Evolutionary conservation across 2,329 filamentous ascomycete genomes (phyloP), one percentile per base, ranked within the genome.

Genomic region (Paradendryphiella salina): DNA sequence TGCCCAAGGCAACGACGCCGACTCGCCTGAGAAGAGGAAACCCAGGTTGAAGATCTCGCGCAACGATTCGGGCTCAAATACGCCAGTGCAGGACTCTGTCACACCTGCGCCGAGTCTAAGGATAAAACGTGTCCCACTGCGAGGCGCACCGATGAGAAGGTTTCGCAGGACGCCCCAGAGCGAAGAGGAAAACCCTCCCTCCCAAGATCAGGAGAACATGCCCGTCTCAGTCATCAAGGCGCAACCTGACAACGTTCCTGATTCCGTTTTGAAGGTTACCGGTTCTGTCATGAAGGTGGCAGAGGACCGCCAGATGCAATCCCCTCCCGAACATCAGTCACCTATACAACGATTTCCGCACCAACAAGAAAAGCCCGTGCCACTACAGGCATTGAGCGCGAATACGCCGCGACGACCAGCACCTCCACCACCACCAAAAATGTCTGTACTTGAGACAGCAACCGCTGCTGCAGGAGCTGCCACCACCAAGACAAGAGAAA

Each of bases 381-480:
- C 78, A 11, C 72, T 87, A 7, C 79, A 79, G 11, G 71, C 75
- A 5, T 77, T 82, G 54, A 84, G 80, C 63, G 81, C 78, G 50
- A 87, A 87, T 64, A 96, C 90, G 3, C 91, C 91, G 9, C 88
- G 85, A 64, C 81, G 91, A 60, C 82, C 88, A 17, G 90, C 87
- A 2, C 87, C 87, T 1, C 72, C 87, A 14, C 93, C 93, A 2
- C 91, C 91, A 6, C 93, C 94, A 0, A 97, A 96, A 73, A 97
- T 97, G 93, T 94, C 89, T 1, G 88, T 96, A 6, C 77, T 96
- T n/a, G 91, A 97, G 60, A 87, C 92, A 3, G 93, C 91, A 2
- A 96, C 93, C 1, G 85, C 88, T 1, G 86, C 86, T 9, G 90
- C 88, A 3, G 92, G 92, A 11, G 89, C 90, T 20, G 85, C 88